phyloP scores from a whole-genome alignment of 2,329 filamentous ascomycete genomes.

The Colletotrichum gloeosporioides region DNA sequence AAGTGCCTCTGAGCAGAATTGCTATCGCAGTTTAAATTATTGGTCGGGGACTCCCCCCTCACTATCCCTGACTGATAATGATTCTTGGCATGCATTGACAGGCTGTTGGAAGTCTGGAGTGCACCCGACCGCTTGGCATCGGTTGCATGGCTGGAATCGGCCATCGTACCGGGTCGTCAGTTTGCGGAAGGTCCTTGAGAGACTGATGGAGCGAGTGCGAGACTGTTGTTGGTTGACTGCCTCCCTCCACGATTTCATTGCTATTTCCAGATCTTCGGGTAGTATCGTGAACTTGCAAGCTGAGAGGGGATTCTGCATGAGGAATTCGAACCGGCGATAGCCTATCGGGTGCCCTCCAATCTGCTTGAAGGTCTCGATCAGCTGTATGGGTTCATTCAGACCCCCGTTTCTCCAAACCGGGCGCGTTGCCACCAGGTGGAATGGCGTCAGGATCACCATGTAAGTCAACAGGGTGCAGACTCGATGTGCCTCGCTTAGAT shows the following conservation, averaged over 20 bases:
- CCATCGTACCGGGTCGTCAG: not conserved
- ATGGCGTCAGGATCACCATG: not conserved
- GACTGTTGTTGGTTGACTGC: not conserved
- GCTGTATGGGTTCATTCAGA: not conserved
- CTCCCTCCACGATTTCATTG: not conserved
- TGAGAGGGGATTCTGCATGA: not conserved
- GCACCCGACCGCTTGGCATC: not conserved
- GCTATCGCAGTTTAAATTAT: not conserved
- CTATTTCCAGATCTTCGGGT: not conserved
- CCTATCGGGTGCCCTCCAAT: not conserved
- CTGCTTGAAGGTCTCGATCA: not conserved
- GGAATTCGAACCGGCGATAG: not conserved
- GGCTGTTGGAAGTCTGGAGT: not conserved
- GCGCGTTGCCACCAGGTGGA: not conserved
- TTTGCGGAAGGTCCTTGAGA: not conserved
- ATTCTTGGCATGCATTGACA: constrained; percentile 3
- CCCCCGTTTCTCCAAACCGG: not conserved
- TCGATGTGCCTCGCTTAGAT: not conserved
- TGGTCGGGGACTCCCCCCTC: not conserved
- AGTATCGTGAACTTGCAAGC: not conserved
- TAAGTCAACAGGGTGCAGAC: not conserved
- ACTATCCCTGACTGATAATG: not conserved
- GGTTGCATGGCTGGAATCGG: not conserved
- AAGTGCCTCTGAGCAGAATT: not conserved
- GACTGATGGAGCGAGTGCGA: not conserved